Base-by-base conservation (phyloP, 208 protist species). In the Crithidia expoeki region DNA sequence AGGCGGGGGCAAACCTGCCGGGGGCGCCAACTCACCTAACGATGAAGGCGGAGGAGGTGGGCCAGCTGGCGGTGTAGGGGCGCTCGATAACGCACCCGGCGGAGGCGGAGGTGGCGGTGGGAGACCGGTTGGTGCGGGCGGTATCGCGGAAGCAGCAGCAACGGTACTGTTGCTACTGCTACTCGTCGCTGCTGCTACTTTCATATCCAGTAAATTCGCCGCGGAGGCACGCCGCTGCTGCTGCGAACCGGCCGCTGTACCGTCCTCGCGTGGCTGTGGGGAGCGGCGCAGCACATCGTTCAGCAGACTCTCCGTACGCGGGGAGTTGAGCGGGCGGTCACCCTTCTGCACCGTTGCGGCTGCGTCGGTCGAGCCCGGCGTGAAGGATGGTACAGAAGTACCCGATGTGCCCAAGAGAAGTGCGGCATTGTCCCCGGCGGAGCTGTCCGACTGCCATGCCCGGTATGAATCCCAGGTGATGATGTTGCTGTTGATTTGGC, bases 301-400 rank as follows among this genome's bases (percentile, higher is more conserved):
- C 19, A 76, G 46, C 17, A 76, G 62, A 30, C 71, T 70, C 46
- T 69, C 71, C 17, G 71, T 76, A 56, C 50, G 53, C 5, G 71
- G 71, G 25, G 71, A 76, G 46, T 76, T 69, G 17, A 44, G 46
- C 46, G 38, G 33, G 9, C 33, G 36, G 6, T 63, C 42, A 27
- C 71, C 33, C 25, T 28, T 12, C 17, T 32, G 62, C 32, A 27
- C 61, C 53, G 34, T 42, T 25, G 71, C 55, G 5, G 33, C 51
- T 2, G 17, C 62, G 19, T 44, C 25, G 16, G 57, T 36, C 0
- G 59, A 66, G 9, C 68, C 68, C 9, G 59, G 68, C 0, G 69
- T 63, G 52, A 46, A 36, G 21, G 60, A 68, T 17, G 50, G 50
- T 12, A 58, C 56, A 32, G 53, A 68, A 36, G 30, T 27, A 4